Evolutionary conservation across 2,329 filamentous ascomycete genomes (phyloP).

Genomic region (Trichoderma afroharzianum): DNA sequence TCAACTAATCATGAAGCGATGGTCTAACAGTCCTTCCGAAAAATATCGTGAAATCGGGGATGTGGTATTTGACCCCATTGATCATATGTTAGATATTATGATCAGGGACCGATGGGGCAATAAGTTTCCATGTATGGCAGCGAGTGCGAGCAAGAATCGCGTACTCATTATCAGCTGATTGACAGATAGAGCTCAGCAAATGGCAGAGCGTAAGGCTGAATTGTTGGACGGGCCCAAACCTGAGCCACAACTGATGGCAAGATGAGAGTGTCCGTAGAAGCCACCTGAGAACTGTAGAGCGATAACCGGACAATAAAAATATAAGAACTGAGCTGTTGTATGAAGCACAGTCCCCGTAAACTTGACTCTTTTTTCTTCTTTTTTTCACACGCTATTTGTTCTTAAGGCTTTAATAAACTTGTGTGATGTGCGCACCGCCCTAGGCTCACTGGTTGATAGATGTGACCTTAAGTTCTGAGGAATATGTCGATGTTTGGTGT

Average conservation of each 20-base stretch:
- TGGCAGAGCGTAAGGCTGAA: neutral
- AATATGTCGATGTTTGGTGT: neutral
- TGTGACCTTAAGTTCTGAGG: neutral
- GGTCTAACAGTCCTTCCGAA: neutral
- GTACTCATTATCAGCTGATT: neutral
- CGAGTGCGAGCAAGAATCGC: neutral
- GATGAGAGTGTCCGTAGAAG: neutral
- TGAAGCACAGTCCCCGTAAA: neutral
- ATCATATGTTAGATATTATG: neutral
- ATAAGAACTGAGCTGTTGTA: neutral
- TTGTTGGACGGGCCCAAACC: neutral
- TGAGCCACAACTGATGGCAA: neutral
- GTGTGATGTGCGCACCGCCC: neutral
- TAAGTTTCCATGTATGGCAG: neutral
- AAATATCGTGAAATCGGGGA: neutral
- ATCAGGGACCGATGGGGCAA: neutral
- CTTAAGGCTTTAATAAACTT: neutral
- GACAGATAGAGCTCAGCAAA: neutral
- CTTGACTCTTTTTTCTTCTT: too few relatives aligned
- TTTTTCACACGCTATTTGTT: too few relatives aligned
- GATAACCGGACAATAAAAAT: neutral
- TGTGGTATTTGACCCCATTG: neutral
- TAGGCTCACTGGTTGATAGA: neutral
- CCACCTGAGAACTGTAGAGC: neutral
- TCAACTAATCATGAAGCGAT: neutral